phyloP scores from a whole-genome alignment of 1,139 yeast species.

The Blastobotrys malaysiensis region DNA sequence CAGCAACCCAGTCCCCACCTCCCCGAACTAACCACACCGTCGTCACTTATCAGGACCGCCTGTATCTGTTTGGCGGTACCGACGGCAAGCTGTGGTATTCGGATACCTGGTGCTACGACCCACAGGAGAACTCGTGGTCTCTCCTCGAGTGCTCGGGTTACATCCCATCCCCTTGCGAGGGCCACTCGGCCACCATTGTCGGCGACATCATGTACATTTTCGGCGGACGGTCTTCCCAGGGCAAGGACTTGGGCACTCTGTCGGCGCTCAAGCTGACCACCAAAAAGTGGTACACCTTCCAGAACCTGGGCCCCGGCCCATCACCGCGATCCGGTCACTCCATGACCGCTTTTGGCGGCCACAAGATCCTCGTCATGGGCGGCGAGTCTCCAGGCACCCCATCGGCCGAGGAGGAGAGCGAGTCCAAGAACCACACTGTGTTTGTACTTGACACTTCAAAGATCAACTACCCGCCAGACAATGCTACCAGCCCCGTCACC shows the following conservation, averaged over 20 bases:
- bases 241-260: slow-evolving; percentile 61
- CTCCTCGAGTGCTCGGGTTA: slow-evolving; percentile 48
- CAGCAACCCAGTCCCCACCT: slow-evolving; percentile 53
- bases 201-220: slow-evolving; percentile 77
- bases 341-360: slow-evolving; percentile 62
- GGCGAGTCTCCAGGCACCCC: slow-evolving; percentile 51
- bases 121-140: slow-evolving; percentile 60
- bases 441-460: slow-evolving; percentile 38
- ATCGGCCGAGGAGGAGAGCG: slow-evolving; percentile 22
- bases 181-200: slow-evolving; percentile 79
- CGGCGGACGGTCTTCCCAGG: slow-evolving; percentile 85
- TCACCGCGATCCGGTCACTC: slow-evolving; percentile 95
- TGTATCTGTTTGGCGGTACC: slow-evolving; percentile 93
- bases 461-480: slow-evolving; percentile 34
- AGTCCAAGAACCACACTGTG: slow-evolving; percentile 31
- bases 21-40: slow-evolving; percentile 90
- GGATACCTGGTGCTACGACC: slow-evolving; percentile 81
- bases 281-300: slow-evolving; percentile 66
- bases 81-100: slow-evolving; percentile 70
- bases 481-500: slow-evolving; percentile 8
- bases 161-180: slow-evolving; percentile 82
- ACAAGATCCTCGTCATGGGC: slow-evolving; percentile 81
- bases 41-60: slow-evolving; percentile 69
- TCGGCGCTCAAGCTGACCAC: slow-evolving; percentile 73
- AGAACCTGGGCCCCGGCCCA: slow-evolving; percentile 55